A percentile compares a stretch with the other conserved stretches of the same genome.
These are phyloP conservation scores for Pilobolus umbonatus DNA, from an alignment of 192 early-diverging fungal genomes.

Conservation along the genomic window DNA sequence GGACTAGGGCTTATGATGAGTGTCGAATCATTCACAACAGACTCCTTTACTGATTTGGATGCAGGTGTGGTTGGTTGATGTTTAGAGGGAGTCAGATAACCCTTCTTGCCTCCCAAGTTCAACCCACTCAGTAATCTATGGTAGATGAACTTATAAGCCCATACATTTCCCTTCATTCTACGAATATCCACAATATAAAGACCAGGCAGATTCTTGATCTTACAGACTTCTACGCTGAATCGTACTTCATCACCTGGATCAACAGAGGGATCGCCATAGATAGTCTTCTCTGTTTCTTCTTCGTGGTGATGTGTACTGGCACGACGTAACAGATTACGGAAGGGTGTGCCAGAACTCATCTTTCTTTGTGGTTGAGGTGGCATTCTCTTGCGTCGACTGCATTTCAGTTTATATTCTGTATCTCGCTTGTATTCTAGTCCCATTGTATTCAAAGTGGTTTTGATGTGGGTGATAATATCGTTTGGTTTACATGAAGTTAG, in stretches of 20 bases:
- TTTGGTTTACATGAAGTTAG: conserved; percentile 61
- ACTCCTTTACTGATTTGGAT: background rate
- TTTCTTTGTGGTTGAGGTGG: conserved; percentile 7
- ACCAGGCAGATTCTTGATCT: conserved; percentile 82
- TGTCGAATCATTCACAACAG: background rate
- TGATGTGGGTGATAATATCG: conserved; percentile 63
- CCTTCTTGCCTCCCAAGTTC: conserved; percentile 43
- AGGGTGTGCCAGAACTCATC: conserved; percentile 7
- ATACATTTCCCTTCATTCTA: conserved; percentile 67
- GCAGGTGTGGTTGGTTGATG: too few relatives aligned
- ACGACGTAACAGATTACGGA: conserved; percentile 20
- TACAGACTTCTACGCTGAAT: conserved; percentile 84
- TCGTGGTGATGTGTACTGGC: conserved; percentile 1
- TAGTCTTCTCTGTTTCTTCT: conserved; percentile 9
- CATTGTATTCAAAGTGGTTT: conserved; percentile 46
- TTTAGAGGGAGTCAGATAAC: conserved; percentile 13
- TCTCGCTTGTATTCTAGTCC: conserved; percentile 52
- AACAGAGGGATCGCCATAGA: conserved; percentile 50
- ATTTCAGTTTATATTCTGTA: conserved; percentile 52
- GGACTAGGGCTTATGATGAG: too few relatives aligned
- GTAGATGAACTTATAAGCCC: conserved; percentile 77
- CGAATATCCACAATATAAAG: conserved; percentile 72
- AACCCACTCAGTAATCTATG: conserved; percentile 48
- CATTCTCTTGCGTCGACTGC: background rate
- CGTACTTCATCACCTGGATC: conserved; percentile 79